phyloP scores from a whole-genome alignment of 441 rosid species.

The Isatis lusitanica region DNA sequence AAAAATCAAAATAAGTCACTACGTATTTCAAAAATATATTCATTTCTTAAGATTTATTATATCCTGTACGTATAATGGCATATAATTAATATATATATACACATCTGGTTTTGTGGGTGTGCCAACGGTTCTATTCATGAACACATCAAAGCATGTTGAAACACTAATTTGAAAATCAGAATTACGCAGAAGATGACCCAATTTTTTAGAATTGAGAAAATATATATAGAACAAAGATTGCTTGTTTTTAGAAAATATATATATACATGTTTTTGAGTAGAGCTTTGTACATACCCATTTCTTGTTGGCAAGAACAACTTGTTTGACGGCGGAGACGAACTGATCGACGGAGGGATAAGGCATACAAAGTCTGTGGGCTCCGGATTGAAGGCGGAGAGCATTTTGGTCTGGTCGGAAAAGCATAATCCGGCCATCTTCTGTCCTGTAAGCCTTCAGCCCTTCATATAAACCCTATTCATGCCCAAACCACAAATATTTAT shows the following conservation, averaged over 20 bases:
- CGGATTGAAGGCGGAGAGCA: constrained; percentile 44
- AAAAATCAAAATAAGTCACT: not conserved
- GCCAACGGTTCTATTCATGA: too few relatives aligned
- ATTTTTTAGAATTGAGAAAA: too few relatives aligned
- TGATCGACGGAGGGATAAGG: constrained; percentile 47
- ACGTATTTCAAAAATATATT: not conserved
- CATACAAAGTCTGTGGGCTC: constrained; percentile 52
- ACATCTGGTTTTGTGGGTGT: too few relatives aligned
- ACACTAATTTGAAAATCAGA: too few relatives aligned
- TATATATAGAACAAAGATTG: not conserved
- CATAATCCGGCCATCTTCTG: constrained; percentile 45
- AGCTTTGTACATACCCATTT: constrained; percentile 45
- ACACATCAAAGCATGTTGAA: not conserved
- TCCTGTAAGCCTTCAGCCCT: constrained; percentile 59
- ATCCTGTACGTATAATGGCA: not conserved
- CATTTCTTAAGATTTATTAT: not conserved
- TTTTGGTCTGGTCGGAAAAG: constrained; percentile 62
- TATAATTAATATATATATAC: not conserved
- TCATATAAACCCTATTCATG: constrained; percentile 54
- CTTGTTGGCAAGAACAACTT: constrained; percentile 51
- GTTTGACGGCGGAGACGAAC: constrained; percentile 48
- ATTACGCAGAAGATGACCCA: not conserved
- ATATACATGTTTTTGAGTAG: too few relatives aligned
- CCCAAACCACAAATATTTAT: constrained; percentile 1
- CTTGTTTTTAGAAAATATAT: not conserved